phyloP scores from a whole-genome alignment of 495 filamentous ascomycete genomes.

The Peziza echinospora region DNA sequence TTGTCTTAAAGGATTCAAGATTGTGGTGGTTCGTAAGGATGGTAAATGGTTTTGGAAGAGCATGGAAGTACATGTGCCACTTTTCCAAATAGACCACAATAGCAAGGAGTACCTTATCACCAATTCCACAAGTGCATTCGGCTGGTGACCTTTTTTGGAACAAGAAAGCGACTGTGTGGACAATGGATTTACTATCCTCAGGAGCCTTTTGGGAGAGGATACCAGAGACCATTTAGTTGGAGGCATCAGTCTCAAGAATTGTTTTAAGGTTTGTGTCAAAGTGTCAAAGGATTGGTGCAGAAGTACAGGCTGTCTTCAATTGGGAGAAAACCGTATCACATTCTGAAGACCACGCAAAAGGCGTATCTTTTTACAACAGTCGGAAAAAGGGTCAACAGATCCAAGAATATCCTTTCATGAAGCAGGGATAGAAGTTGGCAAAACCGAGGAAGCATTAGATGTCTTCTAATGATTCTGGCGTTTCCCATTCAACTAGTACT shows the following conservation, averaged over 20 bases:
- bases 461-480: no score
- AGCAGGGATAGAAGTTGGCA: no score
- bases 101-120: conserved; percentile 19
- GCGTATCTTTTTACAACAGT: no score
- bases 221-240: conserved; percentile 4
- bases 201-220: conserved; percentile 8
- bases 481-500: no score
- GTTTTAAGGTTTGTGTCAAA: no score
- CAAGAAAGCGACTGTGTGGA: conserved; percentile 13
- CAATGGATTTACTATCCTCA: conserved; percentile 1
- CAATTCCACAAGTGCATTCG: conserved; percentile 21
- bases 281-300: conserved; percentile 3
- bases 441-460: no score
- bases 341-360: no score
- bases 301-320: conserved; percentile 5
- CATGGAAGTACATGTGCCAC: no score
- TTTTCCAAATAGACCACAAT: no score
- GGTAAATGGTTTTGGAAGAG: neutral
- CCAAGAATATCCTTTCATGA: no score
- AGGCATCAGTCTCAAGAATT: conserved; percentile 13
- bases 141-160: conserved; percentile 14
- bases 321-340: neutral
- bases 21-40: neutral
- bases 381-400: no score
- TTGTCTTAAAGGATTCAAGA: no score